Percentiles rank a stretch among this genome's conserved stretches.
These are phyloP conservation scores for Cladosporium sp. DNA, from an alignment of 2,329 filamentous ascomycete genomes.

Conservation along the genomic window DNA sequence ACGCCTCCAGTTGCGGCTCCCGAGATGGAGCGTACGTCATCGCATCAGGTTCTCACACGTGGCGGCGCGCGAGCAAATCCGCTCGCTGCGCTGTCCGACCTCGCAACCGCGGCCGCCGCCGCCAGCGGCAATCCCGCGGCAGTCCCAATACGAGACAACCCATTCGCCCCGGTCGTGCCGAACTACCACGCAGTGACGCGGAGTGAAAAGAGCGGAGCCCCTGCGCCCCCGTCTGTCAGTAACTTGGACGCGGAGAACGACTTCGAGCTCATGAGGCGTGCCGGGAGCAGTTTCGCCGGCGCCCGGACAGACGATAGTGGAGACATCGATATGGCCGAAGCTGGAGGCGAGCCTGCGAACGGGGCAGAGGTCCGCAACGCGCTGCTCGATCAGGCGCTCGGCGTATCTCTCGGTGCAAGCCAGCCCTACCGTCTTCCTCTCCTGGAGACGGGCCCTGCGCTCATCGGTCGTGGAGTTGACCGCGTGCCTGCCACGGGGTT, in stretches of 20 bases:
- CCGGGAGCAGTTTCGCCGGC: slow-evolving; percentile 18
- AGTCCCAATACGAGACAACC: slow-evolving; percentile 29
- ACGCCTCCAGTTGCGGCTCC: slow-evolving; percentile 24
- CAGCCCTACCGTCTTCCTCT: slow-evolving; percentile 31
- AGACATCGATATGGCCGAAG: slow-evolving; percentile 18
- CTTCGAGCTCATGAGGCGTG: slow-evolving; percentile 40
- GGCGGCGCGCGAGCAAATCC: slow-evolving; percentile 42
- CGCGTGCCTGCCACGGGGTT: slow-evolving; percentile 29
- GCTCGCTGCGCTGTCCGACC: slow-evolving; percentile 48
- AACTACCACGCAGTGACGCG: slow-evolving; percentile 41
- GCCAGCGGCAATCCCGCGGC: slow-evolving; percentile 27
- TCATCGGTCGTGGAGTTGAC: slow-evolving; percentile 30
- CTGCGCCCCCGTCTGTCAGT: slow-evolving; percentile 38
- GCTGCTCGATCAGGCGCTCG: slow-evolving; percentile 31
- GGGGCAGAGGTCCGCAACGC: slow-evolving; percentile 24
- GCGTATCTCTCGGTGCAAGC: slow-evolving; percentile 19
- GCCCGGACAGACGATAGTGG: slow-evolving; percentile 13
- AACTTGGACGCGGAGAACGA: slow-evolving; percentile 43
- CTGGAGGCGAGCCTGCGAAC: slow-evolving; percentile 15
- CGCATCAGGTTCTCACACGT: slow-evolving; percentile 50
- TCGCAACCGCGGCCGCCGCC: slow-evolving; percentile 41
- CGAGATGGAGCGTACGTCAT: slow-evolving; percentile 57
- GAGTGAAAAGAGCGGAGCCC: slow-evolving; percentile 41
- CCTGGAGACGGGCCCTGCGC: slow-evolving; percentile 29
- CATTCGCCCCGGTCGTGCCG: slow-evolving; percentile 42